Conservation (phyloP, 176 grass and related monocot genomes). For the Ensete glaucum region DNA sequence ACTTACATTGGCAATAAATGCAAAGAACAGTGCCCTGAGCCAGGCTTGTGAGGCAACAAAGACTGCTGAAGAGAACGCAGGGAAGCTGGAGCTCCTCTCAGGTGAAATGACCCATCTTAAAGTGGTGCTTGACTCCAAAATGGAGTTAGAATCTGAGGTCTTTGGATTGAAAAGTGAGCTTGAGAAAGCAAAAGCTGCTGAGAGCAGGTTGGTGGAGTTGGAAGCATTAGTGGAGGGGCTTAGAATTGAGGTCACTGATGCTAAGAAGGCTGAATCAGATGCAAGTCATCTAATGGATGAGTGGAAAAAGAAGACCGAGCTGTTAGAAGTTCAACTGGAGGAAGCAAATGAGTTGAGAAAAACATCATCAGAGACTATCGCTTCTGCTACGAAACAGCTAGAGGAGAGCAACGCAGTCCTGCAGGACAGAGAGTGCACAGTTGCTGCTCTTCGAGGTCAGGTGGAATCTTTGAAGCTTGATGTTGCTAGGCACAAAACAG, state of each 20-base stretch:
- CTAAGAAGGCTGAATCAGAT: conserved; percentile 51
- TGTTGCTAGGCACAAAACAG: conserved; percentile 36
- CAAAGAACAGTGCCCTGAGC: conserved; percentile 49
- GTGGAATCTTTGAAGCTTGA: conserved; percentile 55
- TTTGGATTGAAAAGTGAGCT: conserved; percentile 26
- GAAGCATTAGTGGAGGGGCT: conserved; percentile 33
- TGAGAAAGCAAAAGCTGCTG: conserved; percentile 29
- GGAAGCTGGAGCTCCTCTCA: conserved; percentile 44
- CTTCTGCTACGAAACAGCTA: conserved; percentile 48
- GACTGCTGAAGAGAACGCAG: conserved; percentile 41
- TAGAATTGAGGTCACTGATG: conserved; percentile 44
- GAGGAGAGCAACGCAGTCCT: conserved; percentile 48
- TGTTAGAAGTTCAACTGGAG: conserved; percentile 52
- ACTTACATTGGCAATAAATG: conserved; percentile 48
- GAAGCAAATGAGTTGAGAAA: conserved; percentile 50
- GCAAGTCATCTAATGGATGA: conserved; percentile 29
- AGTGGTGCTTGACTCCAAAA: conserved; percentile 38
- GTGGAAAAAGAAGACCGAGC: conserved; percentile 38
- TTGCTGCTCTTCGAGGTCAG: conserved; percentile 43
- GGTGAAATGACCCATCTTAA: conserved; percentile 48
- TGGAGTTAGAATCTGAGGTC: conserved; percentile 35
- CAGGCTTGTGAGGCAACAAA: conserved; percentile 53
- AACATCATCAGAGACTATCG: conserved; percentile 42
- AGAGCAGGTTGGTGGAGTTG: conserved; percentile 35
- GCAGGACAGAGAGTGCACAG: conserved; percentile 47